Evolutionary conservation across 805 yeast genomes (phyloP).

Genomic region (Saccharomyces eubayanus): DNA sequence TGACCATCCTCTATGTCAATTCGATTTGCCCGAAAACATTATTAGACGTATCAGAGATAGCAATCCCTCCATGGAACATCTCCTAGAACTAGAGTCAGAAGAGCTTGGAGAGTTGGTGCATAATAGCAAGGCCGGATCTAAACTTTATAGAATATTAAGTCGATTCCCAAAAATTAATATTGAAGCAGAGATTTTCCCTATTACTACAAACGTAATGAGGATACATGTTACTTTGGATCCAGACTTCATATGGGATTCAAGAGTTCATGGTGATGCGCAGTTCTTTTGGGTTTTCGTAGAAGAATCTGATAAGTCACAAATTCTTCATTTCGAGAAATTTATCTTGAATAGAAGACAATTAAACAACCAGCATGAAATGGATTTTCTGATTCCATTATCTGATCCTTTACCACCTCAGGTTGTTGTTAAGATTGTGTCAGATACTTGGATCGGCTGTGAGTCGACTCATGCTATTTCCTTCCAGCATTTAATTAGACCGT

Average conservation of each 20-base stretch:
- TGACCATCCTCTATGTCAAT: constrained; percentile 84
- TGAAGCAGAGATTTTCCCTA: constrained; percentile 79
- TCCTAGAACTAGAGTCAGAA: constrained; percentile 61
- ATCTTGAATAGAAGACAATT: constrained; percentile 54
- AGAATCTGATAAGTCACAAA: constrained; percentile 63
- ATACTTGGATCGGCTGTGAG: constrained; percentile 85
- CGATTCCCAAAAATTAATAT: constrained; percentile 70
- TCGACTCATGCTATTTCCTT: constrained; percentile 70
- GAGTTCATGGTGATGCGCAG: constrained; percentile 73
- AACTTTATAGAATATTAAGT: constrained; percentile 50
- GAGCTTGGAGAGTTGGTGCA: constrained; percentile 90
- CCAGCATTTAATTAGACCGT: constrained; percentile 83
- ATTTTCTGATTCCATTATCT: constrained; percentile 83
- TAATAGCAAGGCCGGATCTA: constrained; percentile 63
- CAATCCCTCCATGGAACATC: constrained; percentile 58
- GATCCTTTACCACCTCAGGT: constrained; percentile 90
- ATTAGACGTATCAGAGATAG: constrained; percentile 53
- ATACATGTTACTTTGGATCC: constrained; percentile 63
- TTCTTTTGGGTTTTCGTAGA: constrained; percentile 91
- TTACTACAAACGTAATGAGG: constrained; percentile 78
- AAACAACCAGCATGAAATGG: constrained; percentile 57
- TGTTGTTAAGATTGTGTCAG: constrained; percentile 70
- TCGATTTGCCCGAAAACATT: constrained; percentile 65
- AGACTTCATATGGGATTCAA: constrained; percentile 80
- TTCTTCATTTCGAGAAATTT: constrained; percentile 77